phyloP scores from a whole-genome alignment of 2,329 filamentous ascomycete species.

The Botrytis pseudocinerea region DNA sequence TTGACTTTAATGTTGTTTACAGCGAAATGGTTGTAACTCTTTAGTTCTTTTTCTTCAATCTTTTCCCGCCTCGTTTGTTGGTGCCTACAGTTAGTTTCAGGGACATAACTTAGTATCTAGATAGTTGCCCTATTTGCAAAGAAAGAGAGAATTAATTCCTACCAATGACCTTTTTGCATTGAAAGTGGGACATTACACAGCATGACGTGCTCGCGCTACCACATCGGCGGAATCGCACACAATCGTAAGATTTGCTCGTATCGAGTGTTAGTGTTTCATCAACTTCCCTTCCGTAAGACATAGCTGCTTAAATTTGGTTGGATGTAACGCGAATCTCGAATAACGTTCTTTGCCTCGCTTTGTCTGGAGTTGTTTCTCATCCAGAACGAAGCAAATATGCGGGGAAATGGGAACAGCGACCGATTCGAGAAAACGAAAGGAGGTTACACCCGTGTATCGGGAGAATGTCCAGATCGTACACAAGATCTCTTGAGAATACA shows the following conservation, averaged over 20 bases:
- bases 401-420: not conserved
- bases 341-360: constrained; percentile 2
- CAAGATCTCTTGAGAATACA: not conserved
- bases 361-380: not conserved
- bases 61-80: constrained; percentile 21
- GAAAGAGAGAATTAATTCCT: not conserved
- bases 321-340: constrained; percentile 1
- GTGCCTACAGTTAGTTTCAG: constrained; percentile 11
- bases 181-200: not conserved
- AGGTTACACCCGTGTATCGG: not conserved
- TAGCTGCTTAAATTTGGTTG: not conserved
- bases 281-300: constrained; percentile 17
- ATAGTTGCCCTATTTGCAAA: constrained; percentile 9
- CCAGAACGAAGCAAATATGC: not conserved
- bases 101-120: constrained; percentile 17
- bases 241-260: constrained; percentile 20
- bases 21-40: constrained; percentile 24
- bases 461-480: constrained; percentile 11
- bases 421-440: constrained; percentile 9
- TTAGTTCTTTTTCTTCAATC: constrained; percentile 25
- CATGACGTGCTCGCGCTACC: constrained; percentile 16
- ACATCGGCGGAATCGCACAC: constrained; percentile 9
- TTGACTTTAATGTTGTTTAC: constrained; percentile 19
- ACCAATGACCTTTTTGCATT: not conserved
- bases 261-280: constrained; percentile 8